These are phyloP conservation scores for Globisporangium lucens DNA, from an alignment of 352 stramenopile species.

Conservation along the genomic window DNA sequence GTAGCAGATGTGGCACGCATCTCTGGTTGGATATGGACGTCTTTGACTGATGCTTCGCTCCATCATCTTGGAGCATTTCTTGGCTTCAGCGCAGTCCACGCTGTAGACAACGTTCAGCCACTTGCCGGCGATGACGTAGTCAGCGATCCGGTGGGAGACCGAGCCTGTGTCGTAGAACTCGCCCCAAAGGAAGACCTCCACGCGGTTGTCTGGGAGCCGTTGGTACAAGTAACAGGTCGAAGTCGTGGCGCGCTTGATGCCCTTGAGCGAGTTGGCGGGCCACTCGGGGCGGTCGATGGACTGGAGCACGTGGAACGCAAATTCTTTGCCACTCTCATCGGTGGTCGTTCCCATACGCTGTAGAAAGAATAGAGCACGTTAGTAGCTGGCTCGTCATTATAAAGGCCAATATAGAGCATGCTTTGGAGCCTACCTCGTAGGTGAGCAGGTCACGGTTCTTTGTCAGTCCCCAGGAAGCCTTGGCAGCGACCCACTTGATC, in stretches of 20 bases:
- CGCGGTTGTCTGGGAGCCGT: constrained; percentile 19
- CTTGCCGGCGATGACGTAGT: constrained; percentile 22
- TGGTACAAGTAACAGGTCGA: constrained; percentile 39
- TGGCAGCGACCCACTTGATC: constrained; percentile 38
- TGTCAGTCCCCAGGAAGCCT: constrained; percentile 26
- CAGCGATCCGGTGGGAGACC: constrained; percentile 4
- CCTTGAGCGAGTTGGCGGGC: constrained; percentile 29
- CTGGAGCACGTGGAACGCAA: constrained; percentile 39
- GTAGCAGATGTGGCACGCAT: constrained; percentile 31
- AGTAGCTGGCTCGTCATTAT: constrained; percentile 6
- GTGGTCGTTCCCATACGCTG: constrained; percentile 28
- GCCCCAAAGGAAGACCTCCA: constrained; percentile 33
- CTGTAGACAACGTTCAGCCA: constrained; percentile 17
- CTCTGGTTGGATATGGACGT: not conserved
- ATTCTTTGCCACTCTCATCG: constrained; percentile 27
- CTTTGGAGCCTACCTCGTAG: constrained; percentile 27
- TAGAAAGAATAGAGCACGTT: not conserved
- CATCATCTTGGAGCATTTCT: not conserved
- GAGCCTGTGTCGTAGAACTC: constrained; percentile 27
- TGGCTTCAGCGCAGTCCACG: constrained; percentile 11
- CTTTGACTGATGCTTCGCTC: not conserved
- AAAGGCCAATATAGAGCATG: no score
- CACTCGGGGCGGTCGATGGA: constrained; percentile 42
- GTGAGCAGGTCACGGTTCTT: constrained; percentile 34
- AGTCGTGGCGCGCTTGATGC: constrained; percentile 29